Evolutionary conservation across 257 asterid species (phyloP), one percentile per base, ranked within the genome.

Genomic region (Leonotis leonurus): DNA sequence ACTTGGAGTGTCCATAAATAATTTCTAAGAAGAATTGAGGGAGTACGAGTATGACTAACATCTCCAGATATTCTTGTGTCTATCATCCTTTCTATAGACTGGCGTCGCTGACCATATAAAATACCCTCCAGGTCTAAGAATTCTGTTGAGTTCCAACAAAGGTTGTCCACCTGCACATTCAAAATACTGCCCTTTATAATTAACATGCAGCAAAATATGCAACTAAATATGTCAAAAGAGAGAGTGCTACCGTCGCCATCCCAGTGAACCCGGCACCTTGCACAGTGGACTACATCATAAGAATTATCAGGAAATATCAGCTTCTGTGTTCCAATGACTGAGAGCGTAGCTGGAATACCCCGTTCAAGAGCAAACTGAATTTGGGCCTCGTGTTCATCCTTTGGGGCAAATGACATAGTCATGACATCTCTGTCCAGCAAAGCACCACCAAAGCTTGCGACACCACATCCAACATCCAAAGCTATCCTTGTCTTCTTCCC

Each of bases 311-410:
- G 94, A 78, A 89, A 87, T 20, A 84, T 51, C 58, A 93, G 83
- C 79, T 69, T 87, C 62, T 87, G 85, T 36, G 97, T 87, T 60
- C 96, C 96, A 45, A 93, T 93, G 48, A 93, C 96, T 27, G 97
- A 82, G 62, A 93, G 93, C 5, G 75, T 76, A 54, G 99, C 94
- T 5, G 96, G 96, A 74, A 89, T 87, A 71, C 99, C 99, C 48
- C 97, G 75, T 75, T 93, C 99, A 44, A 93, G 94, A 16, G 99
- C 96, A 74, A 93, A 89, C 73, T 93, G 99, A 68, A 93, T 89
- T 70, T 93, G 99, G 70, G 99, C 99, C 73, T 93, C 99, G n/a
- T 89, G 99, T 71, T 93, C 96, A 61, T 93, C 97, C 73, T 89
- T 93, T 24, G 99, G 99, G 54, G 99, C 99, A 37, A 93, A 85